Conservation (phyloP, 768 basidiomycete genomes). For the Leccinum boreale region DNA sequence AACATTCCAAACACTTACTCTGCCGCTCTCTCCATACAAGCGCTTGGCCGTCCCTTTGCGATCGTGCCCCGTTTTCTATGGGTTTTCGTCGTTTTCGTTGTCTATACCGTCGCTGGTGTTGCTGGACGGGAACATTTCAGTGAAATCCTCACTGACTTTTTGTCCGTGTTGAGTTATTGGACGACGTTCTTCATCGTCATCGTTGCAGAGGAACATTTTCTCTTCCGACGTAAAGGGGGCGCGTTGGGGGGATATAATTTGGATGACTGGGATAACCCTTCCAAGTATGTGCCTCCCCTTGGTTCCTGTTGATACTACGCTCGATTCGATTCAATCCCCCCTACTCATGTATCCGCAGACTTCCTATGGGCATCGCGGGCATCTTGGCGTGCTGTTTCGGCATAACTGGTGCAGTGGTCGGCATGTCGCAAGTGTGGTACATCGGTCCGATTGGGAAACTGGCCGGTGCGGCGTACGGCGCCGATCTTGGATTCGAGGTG, state of each 20-base stretch:
- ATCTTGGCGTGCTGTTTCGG: slow-evolving; percentile 46
- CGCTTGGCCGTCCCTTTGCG: slow-evolving; percentile 42
- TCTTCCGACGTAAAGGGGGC: slow-evolving; percentile 41
- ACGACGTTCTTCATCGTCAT: slow-evolving; percentile 45
- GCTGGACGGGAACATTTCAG: slow-evolving; percentile 45
- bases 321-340: background rate
- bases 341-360: slow-evolving; percentile 22
- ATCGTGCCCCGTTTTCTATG: slow-evolving; percentile 45
- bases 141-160: slow-evolving; percentile 40
- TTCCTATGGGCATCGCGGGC: slow-evolving; percentile 49
- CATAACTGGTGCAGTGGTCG: slow-evolving; percentile 45
- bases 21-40: slow-evolving; percentile 44
- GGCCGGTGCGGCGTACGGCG: slow-evolving; percentile 42
- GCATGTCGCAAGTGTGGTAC: slow-evolving; percentile 55
- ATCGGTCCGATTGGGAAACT: slow-evolving; percentile 45
- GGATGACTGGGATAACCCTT: slow-evolving; percentile 43
- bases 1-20: slow-evolving; percentile 48
- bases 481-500: slow-evolving; percentile 56
- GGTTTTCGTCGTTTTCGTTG: slow-evolving; percentile 39
- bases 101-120: slow-evolving; percentile 39
- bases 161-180: slow-evolving; percentile 46
- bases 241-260: slow-evolving; percentile 50
- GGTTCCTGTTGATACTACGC: background rate
- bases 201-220: slow-evolving; percentile 43
- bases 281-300: slow-evolving; percentile 26